Base-by-base conservation (phyloP, 495 filamentous ascomycete species). In the Pseudomonodictys pantanalensis region DNA sequence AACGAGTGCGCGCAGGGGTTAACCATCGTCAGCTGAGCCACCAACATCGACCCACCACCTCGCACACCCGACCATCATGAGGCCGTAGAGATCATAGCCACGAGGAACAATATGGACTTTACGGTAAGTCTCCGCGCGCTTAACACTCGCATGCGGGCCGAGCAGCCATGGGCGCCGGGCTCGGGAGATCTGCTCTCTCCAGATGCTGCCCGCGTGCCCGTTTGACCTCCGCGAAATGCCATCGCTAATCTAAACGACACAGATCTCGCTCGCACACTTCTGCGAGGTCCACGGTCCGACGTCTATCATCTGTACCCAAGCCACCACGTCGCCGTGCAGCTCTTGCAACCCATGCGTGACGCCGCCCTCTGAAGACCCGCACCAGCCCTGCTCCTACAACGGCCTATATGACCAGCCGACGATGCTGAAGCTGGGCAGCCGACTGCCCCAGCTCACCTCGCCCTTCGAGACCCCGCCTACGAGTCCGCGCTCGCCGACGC, bases 251-350 rank as follows among this genome's bases (percentile, higher is more conserved):
- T 52, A 17, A 26, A 39, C 29, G 33, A 25, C 12, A 60, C 69
- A 97, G 92, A 83, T 96, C 69, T 95, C 90, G 71, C 83, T 97
- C 65, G 92, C 92, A 69, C 92, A 97, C 77, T 97, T 95, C 74
- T 97, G 92, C 79, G 92, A 97, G 74, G 80, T 91, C 67, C 91
- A 97, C 79, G 92, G 92, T 59, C 92, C 92, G 11, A 96, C 91
- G 47, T 93, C 91, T 50, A 85, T 97, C 72, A 88, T 97, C 75
- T 95, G 95, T 72, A 96, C 92, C 52, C 91, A 96, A 75, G 87
- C 89, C 47, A 77, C 89, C 23, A 87, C 89, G 1, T 85, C 91
- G 42, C 79, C 86, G 49, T 97, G 92, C 69, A 72, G 78, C 52
- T 83, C 85, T 71, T 97, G 92, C 70, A 84, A 76, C 68, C 82